Evolutionary conservation across 768 basidiomycete genomes (phyloP).

Genomic region (Boletus rubescentipes): DNA sequence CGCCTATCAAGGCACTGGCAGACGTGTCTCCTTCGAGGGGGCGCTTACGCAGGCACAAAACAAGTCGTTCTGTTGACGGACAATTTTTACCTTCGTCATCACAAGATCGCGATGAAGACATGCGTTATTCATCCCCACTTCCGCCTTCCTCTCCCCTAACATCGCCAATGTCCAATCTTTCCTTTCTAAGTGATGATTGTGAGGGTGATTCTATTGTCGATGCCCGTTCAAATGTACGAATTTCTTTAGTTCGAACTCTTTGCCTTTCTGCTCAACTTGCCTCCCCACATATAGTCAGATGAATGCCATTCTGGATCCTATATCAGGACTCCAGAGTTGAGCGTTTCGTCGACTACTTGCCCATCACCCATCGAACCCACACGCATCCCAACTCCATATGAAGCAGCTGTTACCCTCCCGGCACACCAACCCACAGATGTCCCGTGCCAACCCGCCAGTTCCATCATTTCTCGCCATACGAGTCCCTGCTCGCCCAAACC

Average conservation of each 20-base stretch:
- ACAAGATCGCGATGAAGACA: slow-evolving; percentile 17
- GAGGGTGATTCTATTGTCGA: slow-evolving; percentile 11
- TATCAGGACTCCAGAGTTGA: slow-evolving; percentile 11
- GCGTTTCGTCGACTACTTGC: slow-evolving; percentile 8
- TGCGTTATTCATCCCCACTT: slow-evolving; percentile 24
- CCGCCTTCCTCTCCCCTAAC: slow-evolving; percentile 45
- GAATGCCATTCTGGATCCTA: slow-evolving; percentile 1
- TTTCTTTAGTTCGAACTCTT: slow-evolving; percentile 10
- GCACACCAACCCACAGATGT: not conserved
- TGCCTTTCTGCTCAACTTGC: not conserved
- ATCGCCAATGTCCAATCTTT: slow-evolving; percentile 41
- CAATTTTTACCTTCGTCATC: not conserved
- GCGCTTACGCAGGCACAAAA: not conserved
- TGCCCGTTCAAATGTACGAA: slow-evolving; percentile 30
- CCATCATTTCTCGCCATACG: not conserved
- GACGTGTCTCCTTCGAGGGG: slow-evolving; percentile 7
- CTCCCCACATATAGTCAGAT: slow-evolving; percentile 12
- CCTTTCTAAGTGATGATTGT: slow-evolving; percentile 32
- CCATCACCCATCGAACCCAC: slow-evolving; percentile 12
- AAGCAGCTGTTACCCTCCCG: not conserved
- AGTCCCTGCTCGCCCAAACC: not conserved
- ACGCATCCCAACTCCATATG: not conserved
- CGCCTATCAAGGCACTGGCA: slow-evolving; percentile 18
- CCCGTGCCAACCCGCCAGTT: not conserved
- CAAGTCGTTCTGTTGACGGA: not conserved